phyloP scores from a whole-genome alignment of 352 stramenopile genomes.

The Globisporangium splendens region DNA sequence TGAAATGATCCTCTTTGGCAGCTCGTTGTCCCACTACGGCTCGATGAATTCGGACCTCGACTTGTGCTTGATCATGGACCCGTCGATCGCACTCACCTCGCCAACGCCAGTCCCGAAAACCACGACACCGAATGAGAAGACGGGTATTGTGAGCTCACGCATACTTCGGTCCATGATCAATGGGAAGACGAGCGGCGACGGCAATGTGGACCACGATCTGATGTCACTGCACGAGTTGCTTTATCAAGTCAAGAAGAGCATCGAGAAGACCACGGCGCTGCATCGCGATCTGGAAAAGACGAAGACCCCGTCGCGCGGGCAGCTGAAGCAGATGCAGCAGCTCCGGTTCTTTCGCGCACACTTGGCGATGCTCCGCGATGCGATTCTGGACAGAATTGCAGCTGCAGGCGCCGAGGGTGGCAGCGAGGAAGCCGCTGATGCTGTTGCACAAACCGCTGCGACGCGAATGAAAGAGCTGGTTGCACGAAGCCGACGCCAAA shows the following conservation, averaged over 20 bases:
- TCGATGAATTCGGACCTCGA: slow-evolving; percentile 73
- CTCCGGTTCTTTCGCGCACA: slow-evolving; percentile 46
- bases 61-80: slow-evolving; percentile 52
- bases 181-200: slow-evolving; percentile 13
- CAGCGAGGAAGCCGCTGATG: slow-evolving; percentile 2
- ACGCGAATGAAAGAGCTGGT: slow-evolving; percentile 33
- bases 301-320: slow-evolving; percentile 10
- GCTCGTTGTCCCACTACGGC: slow-evolving; percentile 72
- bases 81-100: background rate
- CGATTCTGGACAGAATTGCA: slow-evolving; percentile 25
- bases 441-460: slow-evolving; percentile 11
- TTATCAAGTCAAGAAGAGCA: slow-evolving; percentile 40
- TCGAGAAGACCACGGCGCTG: slow-evolving; percentile 38
- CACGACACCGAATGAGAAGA: background rate
- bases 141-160: slow-evolving; percentile 17
- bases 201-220: slow-evolving; percentile 13
- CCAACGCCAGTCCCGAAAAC: background rate
- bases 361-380: slow-evolving; percentile 26
- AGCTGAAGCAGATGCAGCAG: slow-evolving; percentile 29
- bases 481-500: slow-evolving; percentile 30
- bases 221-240: slow-evolving; percentile 38
- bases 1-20: slow-evolving; percentile 66
- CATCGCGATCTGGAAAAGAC: slow-evolving; percentile 27
- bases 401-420: slow-evolving; percentile 12
- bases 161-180: slow-evolving; percentile 45